Percentiles rank a stretch among this genome's conserved stretches.
Conservation (phyloP, 1,284 basidiomycete genomes). For the Leccinum subrobustum region DNA sequence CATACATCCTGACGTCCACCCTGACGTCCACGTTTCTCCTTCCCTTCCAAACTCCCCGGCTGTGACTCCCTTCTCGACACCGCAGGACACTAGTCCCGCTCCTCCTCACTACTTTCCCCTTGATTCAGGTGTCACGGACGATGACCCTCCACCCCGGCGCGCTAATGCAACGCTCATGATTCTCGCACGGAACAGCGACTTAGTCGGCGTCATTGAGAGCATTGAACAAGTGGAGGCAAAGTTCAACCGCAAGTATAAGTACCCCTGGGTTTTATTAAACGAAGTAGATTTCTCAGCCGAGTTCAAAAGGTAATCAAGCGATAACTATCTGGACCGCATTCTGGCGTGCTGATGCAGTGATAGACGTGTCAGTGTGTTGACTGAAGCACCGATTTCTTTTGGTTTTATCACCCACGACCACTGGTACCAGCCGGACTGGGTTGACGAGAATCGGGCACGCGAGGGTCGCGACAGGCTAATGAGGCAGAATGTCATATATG, state of each 20-base stretch:
- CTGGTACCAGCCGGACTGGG: conserved; percentile 83
- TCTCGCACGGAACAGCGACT: conserved; percentile 39
- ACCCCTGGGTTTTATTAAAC: conserved; percentile 75
- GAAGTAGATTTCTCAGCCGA: conserved; percentile 68
- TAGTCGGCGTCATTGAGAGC: conserved; percentile 53
- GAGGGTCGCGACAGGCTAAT: conserved; percentile 60
- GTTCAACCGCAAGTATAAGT: conserved; percentile 63
- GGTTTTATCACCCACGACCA: conserved; percentile 73
- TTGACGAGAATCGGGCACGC: conserved; percentile 68
- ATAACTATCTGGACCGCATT: not conserved
- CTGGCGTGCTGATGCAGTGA: conserved; percentile 14
- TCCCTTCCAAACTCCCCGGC: not conserved
- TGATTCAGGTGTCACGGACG: not conserved
- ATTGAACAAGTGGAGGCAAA: conserved; percentile 57
- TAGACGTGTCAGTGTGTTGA: conserved; percentile 59
- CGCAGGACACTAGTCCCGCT: not conserved
- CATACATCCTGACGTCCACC: not conserved
- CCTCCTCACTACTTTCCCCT: conserved; percentile 5
- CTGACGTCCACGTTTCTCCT: not conserved
- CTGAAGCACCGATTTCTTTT: conserved; percentile 57
- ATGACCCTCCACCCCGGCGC: conserved; percentile 16
- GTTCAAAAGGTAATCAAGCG: conserved; percentile 53
- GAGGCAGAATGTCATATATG: conserved; percentile 68
- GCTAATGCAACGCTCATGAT: conserved; percentile 34
- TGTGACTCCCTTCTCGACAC: not conserved